Percentiles rank a stretch among this genome's conserved stretches.
These are phyloP conservation scores for Papiliotrema fonsecae DNA, from an alignment of 1,284 basidiomycete genomes.

Conservation along the genomic window DNA sequence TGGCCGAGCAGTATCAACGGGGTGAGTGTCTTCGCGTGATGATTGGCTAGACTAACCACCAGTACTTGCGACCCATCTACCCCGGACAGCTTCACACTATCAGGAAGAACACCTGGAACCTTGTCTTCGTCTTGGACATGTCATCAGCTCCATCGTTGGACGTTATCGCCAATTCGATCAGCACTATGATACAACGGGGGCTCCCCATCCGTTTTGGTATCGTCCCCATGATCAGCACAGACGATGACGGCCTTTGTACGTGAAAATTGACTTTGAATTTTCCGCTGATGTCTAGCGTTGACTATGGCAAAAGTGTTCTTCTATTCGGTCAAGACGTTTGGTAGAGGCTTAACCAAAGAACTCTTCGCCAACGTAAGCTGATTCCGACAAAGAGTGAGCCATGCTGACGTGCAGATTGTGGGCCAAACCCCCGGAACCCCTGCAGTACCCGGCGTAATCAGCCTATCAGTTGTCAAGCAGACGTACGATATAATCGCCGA, in stretches of 20 bases:
- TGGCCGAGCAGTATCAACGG: slow-evolving; percentile 29
- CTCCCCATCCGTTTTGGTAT: slow-evolving; percentile 78
- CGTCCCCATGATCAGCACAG: slow-evolving; percentile 58
- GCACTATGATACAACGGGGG: slow-evolving; percentile 63
- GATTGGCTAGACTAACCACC: no score
- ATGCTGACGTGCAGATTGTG: slow-evolving; percentile 15
- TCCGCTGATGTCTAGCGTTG: slow-evolving; percentile 49
- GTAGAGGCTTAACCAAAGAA: slow-evolving; percentile 58
- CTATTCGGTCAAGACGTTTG: slow-evolving; percentile 61
- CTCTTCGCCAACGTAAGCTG: slow-evolving; percentile 58
- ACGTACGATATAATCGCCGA: slow-evolving; percentile 29
- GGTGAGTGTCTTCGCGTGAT: slow-evolving; percentile 21
- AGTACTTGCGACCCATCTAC: slow-evolving; percentile 38
- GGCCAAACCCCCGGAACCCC: slow-evolving; percentile 16
- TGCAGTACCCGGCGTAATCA: slow-evolving; percentile 17
- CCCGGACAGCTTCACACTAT: slow-evolving; percentile 71
- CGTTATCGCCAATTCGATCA: slow-evolving; percentile 61
- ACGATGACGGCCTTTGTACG: slow-evolving; percentile 42
- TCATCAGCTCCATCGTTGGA: slow-evolving; percentile 59
- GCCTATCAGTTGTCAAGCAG: slow-evolving; percentile 18
- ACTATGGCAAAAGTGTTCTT: slow-evolving; percentile 70
- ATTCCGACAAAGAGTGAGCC: not conserved
- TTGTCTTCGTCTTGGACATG: slow-evolving; percentile 73
- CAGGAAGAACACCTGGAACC: slow-evolving; percentile 72
- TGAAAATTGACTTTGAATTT: not conserved